Evolutionary conservation across 495 filamentous ascomycete genomes (phyloP).

Genomic region (Echria macrotheca): DNA sequence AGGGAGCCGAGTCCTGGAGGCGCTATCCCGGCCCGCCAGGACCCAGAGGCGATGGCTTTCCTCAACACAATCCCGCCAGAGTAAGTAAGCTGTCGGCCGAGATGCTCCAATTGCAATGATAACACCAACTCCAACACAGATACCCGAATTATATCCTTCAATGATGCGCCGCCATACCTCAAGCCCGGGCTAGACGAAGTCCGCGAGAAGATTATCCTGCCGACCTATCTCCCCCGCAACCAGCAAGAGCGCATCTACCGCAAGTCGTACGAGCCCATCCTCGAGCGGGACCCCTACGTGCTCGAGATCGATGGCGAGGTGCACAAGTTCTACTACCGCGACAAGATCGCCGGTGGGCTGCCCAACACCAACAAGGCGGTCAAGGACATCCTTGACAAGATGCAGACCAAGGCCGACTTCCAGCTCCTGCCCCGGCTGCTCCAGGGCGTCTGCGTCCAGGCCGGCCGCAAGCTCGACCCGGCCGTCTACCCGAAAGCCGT

Average conservation of each 20-base stretch:
- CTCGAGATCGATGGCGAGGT: constrained; percentile 56
- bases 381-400: constrained; percentile 37
- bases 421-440: constrained; percentile 55
- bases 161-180: not conserved
- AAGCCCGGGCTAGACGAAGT: constrained; percentile 35
- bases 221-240: constrained; percentile 48
- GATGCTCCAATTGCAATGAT: too few relatives aligned
- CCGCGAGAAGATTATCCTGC: constrained; percentile 60
- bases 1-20: constrained; percentile 13
- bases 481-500: constrained; percentile 36
- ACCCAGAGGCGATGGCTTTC: constrained; percentile 21
- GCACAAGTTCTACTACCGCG: constrained; percentile 48
- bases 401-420: constrained; percentile 55
- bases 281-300: constrained; percentile 54
- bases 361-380: constrained; percentile 34
- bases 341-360: constrained; percentile 27
- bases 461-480: constrained; percentile 30
- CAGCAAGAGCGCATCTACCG: constrained; percentile 54
- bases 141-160: too few relatives aligned
- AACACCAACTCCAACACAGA: too few relatives aligned
- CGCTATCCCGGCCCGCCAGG: constrained; percentile 2
- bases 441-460: constrained; percentile 44
- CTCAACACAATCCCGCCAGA: constrained; percentile 14
- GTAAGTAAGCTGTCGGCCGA: too few relatives aligned
- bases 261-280: constrained; percentile 41